Conservation (phyloP, 2,329 filamentous ascomycete species). For the Elsinoe arachidis region DNA sequence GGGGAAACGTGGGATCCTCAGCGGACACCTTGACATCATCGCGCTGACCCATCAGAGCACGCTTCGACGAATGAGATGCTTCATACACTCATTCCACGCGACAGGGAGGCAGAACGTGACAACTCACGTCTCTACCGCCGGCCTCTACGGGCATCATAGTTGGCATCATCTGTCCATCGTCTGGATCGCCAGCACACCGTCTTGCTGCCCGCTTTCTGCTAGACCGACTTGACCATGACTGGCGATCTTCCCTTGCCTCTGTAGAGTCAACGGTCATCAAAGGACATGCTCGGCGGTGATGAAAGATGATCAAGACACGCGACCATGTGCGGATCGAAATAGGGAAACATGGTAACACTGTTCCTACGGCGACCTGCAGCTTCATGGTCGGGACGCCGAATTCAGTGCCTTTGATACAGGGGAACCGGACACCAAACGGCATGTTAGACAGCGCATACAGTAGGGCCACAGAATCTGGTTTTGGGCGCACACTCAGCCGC, state of each 20-base stretch:
- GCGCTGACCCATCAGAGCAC: not conserved
- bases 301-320: not conserved
- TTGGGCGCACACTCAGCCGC: not conserved
- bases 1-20: too few relatives aligned
- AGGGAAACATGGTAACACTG: too few relatives aligned
- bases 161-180: not conserved
- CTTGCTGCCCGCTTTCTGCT: not conserved
- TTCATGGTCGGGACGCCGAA: too few relatives aligned
- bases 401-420: too few relatives aligned
- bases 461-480: not conserved
- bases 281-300: not conserved
- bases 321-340: too few relatives aligned
- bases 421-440: too few relatives aligned
- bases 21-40: not conserved
- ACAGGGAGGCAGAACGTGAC: not conserved
- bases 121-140: not conserved
- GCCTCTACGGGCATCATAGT: not conserved
- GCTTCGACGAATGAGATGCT: not conserved
- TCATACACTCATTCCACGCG: not conserved
- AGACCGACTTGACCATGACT: not conserved
- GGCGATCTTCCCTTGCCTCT: not conserved
- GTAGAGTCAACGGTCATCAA: not conserved
- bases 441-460: too few relatives aligned
- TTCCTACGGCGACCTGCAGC: too few relatives aligned
- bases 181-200: not conserved